These are phyloP conservation scores for Withania somnifera DNA, from an alignment of 305 asterid genomes.

Conservation along the genomic window DNA sequence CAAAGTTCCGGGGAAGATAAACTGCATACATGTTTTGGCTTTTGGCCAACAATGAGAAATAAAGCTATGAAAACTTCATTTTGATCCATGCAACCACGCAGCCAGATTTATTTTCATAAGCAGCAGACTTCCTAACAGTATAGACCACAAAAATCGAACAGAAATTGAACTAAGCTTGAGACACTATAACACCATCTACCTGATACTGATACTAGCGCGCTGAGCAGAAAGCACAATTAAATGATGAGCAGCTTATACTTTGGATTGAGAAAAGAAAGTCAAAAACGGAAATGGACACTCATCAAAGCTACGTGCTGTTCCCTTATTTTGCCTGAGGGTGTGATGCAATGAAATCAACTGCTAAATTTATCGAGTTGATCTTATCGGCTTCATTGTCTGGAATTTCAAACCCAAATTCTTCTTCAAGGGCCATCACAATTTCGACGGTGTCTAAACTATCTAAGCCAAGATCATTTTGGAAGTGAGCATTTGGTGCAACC, in stretches of 20 bases:
- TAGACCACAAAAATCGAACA: not conserved
- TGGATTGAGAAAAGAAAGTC: not conserved
- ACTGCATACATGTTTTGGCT: not conserved
- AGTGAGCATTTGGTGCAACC: slow-evolving; percentile 31
- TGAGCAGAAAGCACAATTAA: too few relatives aligned
- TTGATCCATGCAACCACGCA: not conserved
- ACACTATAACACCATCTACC: not conserved
- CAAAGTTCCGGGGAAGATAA: not conserved
- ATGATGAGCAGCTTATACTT: too few relatives aligned
- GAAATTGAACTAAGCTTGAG: not conserved
- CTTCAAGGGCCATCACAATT: slow-evolving; percentile 28
- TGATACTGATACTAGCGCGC: not conserved
- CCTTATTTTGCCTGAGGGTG: slow-evolving; percentile 28
- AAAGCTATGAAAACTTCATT: not conserved
- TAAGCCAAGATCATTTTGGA: slow-evolving; percentile 35
- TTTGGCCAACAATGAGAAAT: not conserved
- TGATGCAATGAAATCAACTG: slow-evolving; percentile 27
- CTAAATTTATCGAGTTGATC: slow-evolving; percentile 22
- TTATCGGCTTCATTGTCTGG: slow-evolving; percentile 37
- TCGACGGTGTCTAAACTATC: slow-evolving; percentile 32
- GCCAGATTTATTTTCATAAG: not conserved
- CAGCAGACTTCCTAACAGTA: not conserved
- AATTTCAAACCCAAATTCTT: slow-evolving; percentile 30
- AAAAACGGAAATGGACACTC: not conserved
- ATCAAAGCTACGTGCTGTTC: not conserved